A percentile compares a stretch with the other conserved stretches of the same genome.
phyloP scores from a whole-genome alignment of 768 basidiomycete species.

The Termitomyces bulborhizus region DNA sequence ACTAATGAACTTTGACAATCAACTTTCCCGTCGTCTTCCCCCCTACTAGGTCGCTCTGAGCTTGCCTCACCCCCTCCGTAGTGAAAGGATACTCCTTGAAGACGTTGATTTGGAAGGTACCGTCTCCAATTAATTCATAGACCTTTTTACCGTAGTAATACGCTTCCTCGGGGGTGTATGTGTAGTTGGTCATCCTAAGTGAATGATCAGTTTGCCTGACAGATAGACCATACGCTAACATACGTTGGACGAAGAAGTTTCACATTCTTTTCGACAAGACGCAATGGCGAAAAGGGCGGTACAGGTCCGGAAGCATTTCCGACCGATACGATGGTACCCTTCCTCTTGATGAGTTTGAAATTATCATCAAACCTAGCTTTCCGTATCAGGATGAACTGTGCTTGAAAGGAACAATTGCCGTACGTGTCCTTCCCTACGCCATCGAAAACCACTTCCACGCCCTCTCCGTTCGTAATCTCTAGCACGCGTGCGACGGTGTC shows the following conservation, averaged over 20 bases:
- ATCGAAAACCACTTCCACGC: constrained; percentile 86
- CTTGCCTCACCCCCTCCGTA: constrained; percentile 66
- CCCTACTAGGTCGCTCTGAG: constrained; percentile 71
- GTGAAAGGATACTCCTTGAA: constrained; percentile 82
- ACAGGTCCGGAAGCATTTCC: constrained; percentile 91
- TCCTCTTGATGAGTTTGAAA: constrained; percentile 76
- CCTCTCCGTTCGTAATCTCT: constrained; percentile 71
- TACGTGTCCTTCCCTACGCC: constrained; percentile 97
- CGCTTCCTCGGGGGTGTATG: constrained; percentile 68
- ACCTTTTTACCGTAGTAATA: constrained; percentile 58
- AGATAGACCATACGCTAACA: constrained; percentile 17
- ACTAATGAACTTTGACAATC: constrained; percentile 54
- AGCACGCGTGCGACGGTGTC: constrained; percentile 68
- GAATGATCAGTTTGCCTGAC: background rate
- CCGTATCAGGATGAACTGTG: background rate
- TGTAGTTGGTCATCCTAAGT: constrained; percentile 63
- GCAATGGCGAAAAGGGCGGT: constrained; percentile 66
- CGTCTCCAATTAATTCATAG: constrained; percentile 53
- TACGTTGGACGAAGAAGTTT: constrained; percentile 74
- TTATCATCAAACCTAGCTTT: constrained; percentile 61
- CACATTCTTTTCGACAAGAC: constrained; percentile 76
- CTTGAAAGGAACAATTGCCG: constrained; percentile 20
- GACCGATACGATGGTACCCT: constrained; percentile 85
- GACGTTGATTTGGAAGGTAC: constrained; percentile 58
- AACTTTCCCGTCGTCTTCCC: constrained; percentile 86